Percentiles rank a stretch among this genome's conserved stretches.
Evolutionary conservation across 2,329 filamentous ascomycete genomes (phyloP).

Genomic region (Epichloe bromicola): DNA sequence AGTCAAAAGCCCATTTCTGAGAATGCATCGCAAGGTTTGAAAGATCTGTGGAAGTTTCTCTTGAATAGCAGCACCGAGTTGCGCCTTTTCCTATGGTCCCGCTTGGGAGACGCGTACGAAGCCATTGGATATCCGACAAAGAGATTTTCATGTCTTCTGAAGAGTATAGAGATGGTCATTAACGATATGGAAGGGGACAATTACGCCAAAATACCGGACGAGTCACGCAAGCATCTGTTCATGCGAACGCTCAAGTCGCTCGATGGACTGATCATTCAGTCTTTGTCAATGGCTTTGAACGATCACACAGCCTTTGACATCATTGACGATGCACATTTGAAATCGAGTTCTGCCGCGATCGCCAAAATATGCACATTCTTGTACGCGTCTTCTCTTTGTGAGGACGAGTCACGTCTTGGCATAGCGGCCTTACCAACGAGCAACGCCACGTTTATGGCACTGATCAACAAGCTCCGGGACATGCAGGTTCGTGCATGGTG

Average conservation of each 20-base stretch:
- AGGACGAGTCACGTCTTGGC: slow-evolving; percentile 75
- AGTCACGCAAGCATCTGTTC: slow-evolving; percentile 56
- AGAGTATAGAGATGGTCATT: slow-evolving; percentile 74
- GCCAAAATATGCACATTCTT: slow-evolving; percentile 60
- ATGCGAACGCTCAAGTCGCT: slow-evolving; percentile 67
- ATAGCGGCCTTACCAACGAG: slow-evolving; percentile 47
- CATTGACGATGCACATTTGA: slow-evolving; percentile 67
- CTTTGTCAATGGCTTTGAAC: slow-evolving; percentile 56
- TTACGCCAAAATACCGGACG: slow-evolving; percentile 42
- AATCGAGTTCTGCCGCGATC: slow-evolving; percentile 57
- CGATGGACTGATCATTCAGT: slow-evolving; percentile 61
- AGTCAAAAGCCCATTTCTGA: slow-evolving; percentile 32
- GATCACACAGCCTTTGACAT: slow-evolving; percentile 66
- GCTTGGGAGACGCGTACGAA: slow-evolving; percentile 79
- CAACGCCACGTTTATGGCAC: slow-evolving; percentile 39
- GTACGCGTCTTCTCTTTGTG: slow-evolving; percentile 67
- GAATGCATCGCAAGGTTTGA: slow-evolving; percentile 43
- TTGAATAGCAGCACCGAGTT: slow-evolving; percentile 70
- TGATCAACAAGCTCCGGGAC: slow-evolving; percentile 62
- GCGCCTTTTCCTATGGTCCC: slow-evolving; percentile 77
- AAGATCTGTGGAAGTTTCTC: slow-evolving; percentile 77
- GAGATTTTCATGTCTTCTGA: slow-evolving; percentile 74
- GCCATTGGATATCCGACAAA: slow-evolving; percentile 78
- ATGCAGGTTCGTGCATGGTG: slow-evolving; percentile 84
- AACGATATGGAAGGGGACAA: slow-evolving; percentile 49